These are phyloP conservation scores for Scheffersomyces cryptocercus DNA, from an alignment of 1,139 yeast genomes.

Conservation along the genomic window DNA sequence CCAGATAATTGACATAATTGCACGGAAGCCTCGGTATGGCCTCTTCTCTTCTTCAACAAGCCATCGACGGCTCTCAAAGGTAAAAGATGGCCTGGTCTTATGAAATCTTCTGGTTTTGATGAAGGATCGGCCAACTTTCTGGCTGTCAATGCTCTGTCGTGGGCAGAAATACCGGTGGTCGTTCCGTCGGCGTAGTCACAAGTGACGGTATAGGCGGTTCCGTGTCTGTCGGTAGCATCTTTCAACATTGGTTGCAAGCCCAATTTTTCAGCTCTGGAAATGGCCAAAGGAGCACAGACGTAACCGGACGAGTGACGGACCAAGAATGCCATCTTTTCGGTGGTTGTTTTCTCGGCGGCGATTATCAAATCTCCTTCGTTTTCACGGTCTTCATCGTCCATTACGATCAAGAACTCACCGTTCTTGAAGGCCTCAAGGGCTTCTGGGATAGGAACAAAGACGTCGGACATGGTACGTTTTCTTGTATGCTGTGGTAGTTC, in stretches of 20 bases:
- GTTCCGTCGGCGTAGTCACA: conserved; percentile 85
- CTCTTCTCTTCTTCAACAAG: conserved; percentile 76
- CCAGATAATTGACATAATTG: conserved; percentile 81
- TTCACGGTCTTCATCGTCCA: conserved; percentile 95
- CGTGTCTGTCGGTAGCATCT: conserved; percentile 77
- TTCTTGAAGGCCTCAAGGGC: conserved; percentile 79
- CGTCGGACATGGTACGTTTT: conserved; percentile 9
- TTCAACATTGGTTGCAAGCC: conserved; percentile 79
- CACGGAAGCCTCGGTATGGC: conserved; percentile 98
- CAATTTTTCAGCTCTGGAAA: conserved; percentile 74
- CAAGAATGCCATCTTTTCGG: conserved; percentile 90
- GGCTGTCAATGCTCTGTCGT: conserved; percentile 88
- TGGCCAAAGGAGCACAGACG: conserved; percentile 87
- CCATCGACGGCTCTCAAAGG: conserved; percentile 93
- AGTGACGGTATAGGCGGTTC: conserved; percentile 95
- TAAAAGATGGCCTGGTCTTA: conserved; percentile 91
- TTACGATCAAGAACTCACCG: conserved; percentile 89
- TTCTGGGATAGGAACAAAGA: conserved; percentile 62
- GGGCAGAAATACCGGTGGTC: conserved; percentile 97
- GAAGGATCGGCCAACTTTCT: conserved; percentile 63
- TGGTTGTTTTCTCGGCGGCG: conserved; percentile 80
- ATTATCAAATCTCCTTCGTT: conserved; percentile 96
- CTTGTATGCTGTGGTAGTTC: no score
- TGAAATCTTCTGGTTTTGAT: conserved; percentile 62
- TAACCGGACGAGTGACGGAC: conserved; percentile 90